phyloP scores from a whole-genome alignment of 257 asterid species.

The Solanum lignicaule region DNA sequence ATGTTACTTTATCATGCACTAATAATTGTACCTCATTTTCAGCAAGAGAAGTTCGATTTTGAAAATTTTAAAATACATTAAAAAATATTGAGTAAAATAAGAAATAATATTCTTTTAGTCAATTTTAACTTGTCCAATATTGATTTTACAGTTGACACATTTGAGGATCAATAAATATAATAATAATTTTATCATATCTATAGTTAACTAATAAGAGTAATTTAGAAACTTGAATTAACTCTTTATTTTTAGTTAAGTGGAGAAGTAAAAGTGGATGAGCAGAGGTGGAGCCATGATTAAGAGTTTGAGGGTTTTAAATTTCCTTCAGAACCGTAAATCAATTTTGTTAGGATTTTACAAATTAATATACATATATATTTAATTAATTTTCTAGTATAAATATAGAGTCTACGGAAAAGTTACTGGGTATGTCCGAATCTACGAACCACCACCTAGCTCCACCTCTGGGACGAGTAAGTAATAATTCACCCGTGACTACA shows the following conservation, averaged over 20 bases:
- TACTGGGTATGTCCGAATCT: too few relatives aligned
- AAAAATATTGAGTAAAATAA: neutral
- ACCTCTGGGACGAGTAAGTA: neutral
- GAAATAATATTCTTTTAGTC: neutral
- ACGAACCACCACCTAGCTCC: too few relatives aligned
- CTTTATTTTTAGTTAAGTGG: neutral
- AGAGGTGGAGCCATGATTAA: fast-evolving
- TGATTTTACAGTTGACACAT: neutral
- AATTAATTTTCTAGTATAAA: too few relatives aligned
- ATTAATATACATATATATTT: too few relatives aligned
- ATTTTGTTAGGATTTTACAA: too few relatives aligned
- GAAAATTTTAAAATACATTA: neutral
- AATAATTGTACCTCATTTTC: neutral
- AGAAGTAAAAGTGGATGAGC: neutral
- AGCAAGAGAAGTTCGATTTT: neutral
- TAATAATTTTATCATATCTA: neutral
- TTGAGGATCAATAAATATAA: neutral
- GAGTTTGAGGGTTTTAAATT: too few relatives aligned
- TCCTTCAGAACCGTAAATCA: too few relatives aligned
- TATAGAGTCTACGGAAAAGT: too few relatives aligned
- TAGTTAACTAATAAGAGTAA: neutral
- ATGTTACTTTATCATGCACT: neutral
- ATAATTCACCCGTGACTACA: neutral
- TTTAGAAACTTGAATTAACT: neutral
- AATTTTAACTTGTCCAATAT: neutral